Evolutionary conservation across 2,329 filamentous ascomycete genomes (phyloP).

Genomic region (Helotiales sp.): DNA sequence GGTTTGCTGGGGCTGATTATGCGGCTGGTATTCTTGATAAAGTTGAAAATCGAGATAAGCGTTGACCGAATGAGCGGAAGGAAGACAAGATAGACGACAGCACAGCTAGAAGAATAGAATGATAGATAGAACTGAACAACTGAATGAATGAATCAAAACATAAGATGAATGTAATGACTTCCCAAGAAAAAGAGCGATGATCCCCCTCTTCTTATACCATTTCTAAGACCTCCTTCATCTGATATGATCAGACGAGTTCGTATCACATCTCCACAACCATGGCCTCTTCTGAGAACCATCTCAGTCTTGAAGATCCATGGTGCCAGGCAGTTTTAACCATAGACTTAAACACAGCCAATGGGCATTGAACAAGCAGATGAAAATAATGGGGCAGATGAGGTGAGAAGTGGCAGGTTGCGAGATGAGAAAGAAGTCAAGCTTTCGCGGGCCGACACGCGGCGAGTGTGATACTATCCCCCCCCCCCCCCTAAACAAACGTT

Average conservation of each 20-base stretch:
- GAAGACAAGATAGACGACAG: conserved; percentile 22
- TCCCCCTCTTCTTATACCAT: conserved; percentile 16
- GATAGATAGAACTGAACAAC: conserved; percentile 14
- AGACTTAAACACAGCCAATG: conserved; percentile 3
- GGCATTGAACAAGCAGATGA: neutral
- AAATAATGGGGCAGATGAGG: neutral
- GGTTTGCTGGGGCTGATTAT: neutral
- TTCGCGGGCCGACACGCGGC: no score
- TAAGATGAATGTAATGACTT: conserved; percentile 15
- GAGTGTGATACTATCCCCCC: no score
- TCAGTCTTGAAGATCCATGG: neutral
- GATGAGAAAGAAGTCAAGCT: neutral
- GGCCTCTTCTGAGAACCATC: no score
- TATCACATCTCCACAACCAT: neutral
- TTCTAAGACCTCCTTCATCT: conserved; percentile 6
- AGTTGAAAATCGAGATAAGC: neutral
- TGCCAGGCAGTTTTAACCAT: neutral
- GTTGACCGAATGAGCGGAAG: neutral
- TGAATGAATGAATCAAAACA: conserved; percentile 18
- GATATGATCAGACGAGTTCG: conserved; percentile 14
- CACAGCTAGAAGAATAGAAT: conserved; percentile 22
- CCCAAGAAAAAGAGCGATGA: conserved; percentile 4
- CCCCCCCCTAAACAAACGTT: no score
- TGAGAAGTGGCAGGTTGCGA: neutral
- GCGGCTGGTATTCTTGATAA: no score